These are phyloP conservation scores for Candida ponderosae DNA, from an alignment of 805 yeast species.

Conservation along the genomic window DNA sequence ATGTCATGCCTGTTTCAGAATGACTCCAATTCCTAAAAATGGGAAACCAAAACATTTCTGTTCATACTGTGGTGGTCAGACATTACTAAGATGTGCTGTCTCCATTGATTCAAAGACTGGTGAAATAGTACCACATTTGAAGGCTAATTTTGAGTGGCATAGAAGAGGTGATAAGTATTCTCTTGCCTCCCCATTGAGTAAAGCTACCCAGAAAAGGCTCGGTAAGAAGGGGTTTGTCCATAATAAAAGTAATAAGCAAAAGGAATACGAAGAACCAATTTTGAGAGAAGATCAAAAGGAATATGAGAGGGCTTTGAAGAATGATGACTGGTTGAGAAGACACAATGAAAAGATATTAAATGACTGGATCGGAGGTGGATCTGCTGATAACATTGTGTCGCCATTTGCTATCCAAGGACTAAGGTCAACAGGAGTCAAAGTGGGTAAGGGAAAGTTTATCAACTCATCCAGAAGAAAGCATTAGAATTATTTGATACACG, in stretches of 20 bases:
- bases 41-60: conserved; percentile 85
- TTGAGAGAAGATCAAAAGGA: conserved; percentile 93
- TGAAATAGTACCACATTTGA: conserved; percentile 77
- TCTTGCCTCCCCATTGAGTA: conserved; percentile 81
- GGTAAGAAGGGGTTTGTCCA: conserved; percentile 82
- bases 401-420: conserved; percentile 75
- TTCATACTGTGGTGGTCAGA: conserved; percentile 91
- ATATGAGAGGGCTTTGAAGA: conserved; percentile 78
- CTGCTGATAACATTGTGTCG: conserved; percentile 77
- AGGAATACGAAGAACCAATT: conserved; percentile 41
- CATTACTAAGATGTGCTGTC: conserved; percentile 85
- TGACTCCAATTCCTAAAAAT: conserved; percentile 69
- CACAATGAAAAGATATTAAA: conserved; percentile 79
- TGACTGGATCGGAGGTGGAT: conserved; percentile 93
- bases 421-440: conserved; percentile 59
- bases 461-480: conserved; percentile 49
- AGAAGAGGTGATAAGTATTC: conserved; percentile 79
- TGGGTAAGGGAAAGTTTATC: conserved; percentile 80
- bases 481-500: neutral
- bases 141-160: conserved; percentile 90
- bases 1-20: conserved; percentile 93
- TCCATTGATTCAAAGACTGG: conserved; percentile 77
- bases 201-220: conserved; percentile 56
- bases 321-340: conserved; percentile 80
- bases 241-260: conserved; percentile 47